Conservation (phyloP, 352 stramenopile genomes). For the Globisporangium middletonii region DNA sequence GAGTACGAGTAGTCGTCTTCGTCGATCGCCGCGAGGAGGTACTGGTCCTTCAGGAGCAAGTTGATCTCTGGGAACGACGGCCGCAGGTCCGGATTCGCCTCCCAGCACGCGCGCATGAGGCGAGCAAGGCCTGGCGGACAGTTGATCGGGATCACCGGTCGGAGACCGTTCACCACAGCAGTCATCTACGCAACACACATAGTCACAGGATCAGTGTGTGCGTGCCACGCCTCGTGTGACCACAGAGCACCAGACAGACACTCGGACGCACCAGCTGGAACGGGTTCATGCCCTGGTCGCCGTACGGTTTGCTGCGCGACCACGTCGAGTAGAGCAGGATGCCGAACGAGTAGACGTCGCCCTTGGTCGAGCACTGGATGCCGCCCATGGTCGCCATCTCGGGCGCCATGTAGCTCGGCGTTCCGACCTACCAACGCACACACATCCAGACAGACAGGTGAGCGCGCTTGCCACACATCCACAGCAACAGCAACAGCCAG, state of each 20-base stretch:
- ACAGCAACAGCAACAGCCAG: background rate
- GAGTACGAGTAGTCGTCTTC: conserved; percentile 55
- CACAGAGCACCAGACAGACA: background rate
- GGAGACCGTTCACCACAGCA: conserved; percentile 78
- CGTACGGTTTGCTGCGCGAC: conserved; percentile 84
- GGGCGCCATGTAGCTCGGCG: conserved; percentile 87
- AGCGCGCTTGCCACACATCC: background rate
- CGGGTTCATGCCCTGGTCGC: conserved; percentile 87
- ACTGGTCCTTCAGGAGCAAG: conserved; percentile 70
- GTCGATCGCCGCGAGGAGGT: conserved; percentile 48
- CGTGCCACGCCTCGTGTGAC: too few species aligned
- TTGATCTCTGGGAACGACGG: conserved; percentile 80
- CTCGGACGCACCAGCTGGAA: conserved; percentile 72
- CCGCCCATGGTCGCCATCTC: conserved; percentile 89
- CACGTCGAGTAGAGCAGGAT: conserved; percentile 86
- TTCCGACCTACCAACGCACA: conserved; percentile 47
- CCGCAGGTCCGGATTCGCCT: conserved; percentile 59
- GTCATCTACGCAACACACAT: conserved; percentile 52
- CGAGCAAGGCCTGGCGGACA: conserved; percentile 68
- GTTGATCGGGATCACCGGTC: conserved; percentile 78
- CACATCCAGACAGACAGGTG: background rate
- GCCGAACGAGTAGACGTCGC: conserved; percentile 83
- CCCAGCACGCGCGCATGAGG: conserved; percentile 83
- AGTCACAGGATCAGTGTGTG: background rate
- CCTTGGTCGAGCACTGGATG: conserved; percentile 84